Conservation (phyloP, 2,329 filamentous ascomycete genomes). For the Lasiodiplodia gonubiensis region DNA sequence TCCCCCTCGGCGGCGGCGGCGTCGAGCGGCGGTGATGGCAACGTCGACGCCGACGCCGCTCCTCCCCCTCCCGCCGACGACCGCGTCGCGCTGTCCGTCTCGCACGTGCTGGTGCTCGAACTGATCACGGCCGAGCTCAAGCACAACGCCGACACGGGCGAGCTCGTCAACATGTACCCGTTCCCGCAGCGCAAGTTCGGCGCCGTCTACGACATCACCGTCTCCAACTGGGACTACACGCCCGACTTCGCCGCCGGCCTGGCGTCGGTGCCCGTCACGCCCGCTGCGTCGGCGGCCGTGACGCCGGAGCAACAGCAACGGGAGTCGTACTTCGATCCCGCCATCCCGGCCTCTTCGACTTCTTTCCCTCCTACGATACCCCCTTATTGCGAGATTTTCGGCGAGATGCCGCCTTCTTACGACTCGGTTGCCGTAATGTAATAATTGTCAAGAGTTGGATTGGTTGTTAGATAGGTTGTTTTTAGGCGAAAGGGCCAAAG, state of each 20-base stretch:
- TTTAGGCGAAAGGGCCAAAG: neutral
- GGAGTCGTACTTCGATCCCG: neutral
- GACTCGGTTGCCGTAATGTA: slow-evolving; percentile 15
- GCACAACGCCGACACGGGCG: slow-evolving; percentile 10
- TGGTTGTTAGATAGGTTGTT: neutral
- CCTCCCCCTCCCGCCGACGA: no score
- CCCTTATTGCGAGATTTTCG: slow-evolving; percentile 2
- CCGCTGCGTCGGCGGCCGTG: neutral
- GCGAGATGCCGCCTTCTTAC: slow-evolving; percentile 19
- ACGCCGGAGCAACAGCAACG: neutral
- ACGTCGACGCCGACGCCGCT: no score
- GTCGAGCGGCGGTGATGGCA: no score
- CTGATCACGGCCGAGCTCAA: slow-evolving; percentile 19
- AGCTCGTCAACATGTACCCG: slow-evolving; percentile 19
- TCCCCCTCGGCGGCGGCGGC: neutral
- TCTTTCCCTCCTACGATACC: neutral
- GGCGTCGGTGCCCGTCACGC: no score
- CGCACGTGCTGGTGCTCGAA: slow-evolving; percentile 18
- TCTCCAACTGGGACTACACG: slow-evolving; percentile 1
- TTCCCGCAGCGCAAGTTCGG: slow-evolving; percentile 23
- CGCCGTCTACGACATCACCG: slow-evolving; percentile 12
- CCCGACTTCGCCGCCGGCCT: no score
- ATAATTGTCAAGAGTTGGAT: neutral
- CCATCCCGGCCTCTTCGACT: neutral
- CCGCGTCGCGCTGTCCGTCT: neutral